These are phyloP conservation scores for Leishmania gerbilli DNA, from an alignment of 208 protist species.

Conservation along the genomic window DNA sequence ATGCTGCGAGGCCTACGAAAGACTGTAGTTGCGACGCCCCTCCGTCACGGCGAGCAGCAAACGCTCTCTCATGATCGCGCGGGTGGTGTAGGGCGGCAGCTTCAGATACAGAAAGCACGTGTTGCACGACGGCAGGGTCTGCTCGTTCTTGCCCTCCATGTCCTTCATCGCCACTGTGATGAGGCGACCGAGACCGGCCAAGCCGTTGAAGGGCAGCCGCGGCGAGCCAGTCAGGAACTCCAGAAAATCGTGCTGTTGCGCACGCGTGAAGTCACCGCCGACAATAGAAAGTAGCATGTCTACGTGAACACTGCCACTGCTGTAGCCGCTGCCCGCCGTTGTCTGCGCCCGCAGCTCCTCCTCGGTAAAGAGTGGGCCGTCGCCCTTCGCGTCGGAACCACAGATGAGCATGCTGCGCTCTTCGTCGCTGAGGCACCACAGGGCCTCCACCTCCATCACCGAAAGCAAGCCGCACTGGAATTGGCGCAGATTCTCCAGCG, in stretches of 20 bases:
- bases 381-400: constrained; percentile 25
- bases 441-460: constrained; percentile 56
- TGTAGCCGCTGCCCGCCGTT: constrained; percentile 84
- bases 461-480: constrained; percentile 67
- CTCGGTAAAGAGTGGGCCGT: constrained; percentile 63
- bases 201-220: constrained; percentile 78
- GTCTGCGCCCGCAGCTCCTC: constrained; percentile 58
- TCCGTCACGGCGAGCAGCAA: constrained; percentile 82
- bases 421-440: constrained; percentile 56
- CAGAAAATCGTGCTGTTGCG: constrained; percentile 81
- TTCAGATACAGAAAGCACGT: constrained; percentile 94
- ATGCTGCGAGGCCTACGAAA: constrained; percentile 55
- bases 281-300: constrained; percentile 76
- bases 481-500: constrained; percentile 54
- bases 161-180: constrained; percentile 88
- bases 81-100: constrained; percentile 81
- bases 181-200: constrained; percentile 66
- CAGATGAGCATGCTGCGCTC: constrained; percentile 67
- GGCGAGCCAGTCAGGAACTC: constrained; percentile 91
- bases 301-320: constrained; percentile 56
- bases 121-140: constrained; percentile 89
- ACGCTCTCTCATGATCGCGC: constrained; percentile 69
- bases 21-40: constrained; percentile 83
- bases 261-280: constrained; percentile 57
- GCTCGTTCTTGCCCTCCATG: constrained; percentile 62